Conservation (phyloP, 2,329 filamentous ascomycete species). For the Fusarium miscanthi region DNA sequence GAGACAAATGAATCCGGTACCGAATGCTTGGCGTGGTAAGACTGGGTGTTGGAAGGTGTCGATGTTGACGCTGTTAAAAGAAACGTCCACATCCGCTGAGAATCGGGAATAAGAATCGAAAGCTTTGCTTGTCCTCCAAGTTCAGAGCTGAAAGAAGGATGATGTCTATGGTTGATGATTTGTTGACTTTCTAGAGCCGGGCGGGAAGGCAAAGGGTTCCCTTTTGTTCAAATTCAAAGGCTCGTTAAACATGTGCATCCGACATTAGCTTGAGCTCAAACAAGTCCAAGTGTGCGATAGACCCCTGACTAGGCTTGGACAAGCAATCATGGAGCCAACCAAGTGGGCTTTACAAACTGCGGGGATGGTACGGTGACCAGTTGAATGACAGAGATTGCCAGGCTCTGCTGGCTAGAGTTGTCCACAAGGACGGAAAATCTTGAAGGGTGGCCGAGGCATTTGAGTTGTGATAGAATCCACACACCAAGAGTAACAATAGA, state of each 20-base stretch:
- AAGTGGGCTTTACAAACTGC: conserved; percentile 41
- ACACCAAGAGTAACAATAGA: conserved; percentile 9
- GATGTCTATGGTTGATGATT: conserved; percentile 13
- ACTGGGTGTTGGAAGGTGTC: background rate
- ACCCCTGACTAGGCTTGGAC: conserved; percentile 45
- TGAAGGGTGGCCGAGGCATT: conserved; percentile 24
- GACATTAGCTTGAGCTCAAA: conserved; percentile 33
- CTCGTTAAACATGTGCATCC: conserved; percentile 37
- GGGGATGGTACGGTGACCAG: conserved; percentile 44
- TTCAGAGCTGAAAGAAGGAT: conserved; percentile 6
- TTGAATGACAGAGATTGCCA: conserved; percentile 26
- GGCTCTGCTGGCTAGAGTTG: conserved; percentile 23
- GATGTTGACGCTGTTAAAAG: conserved; percentile 12
- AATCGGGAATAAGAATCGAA: conserved; percentile 2
- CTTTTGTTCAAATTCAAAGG: conserved; percentile 30
- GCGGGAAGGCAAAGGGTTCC: conserved; percentile 27
- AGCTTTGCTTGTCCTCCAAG: background rate
- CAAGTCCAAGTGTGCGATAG: conserved; percentile 35
- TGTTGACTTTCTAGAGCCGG: conserved; percentile 26
- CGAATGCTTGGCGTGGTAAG: background rate
- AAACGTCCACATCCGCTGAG: background rate
- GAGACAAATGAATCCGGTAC: conserved; percentile 27
- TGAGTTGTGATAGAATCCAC: conserved; percentile 2
- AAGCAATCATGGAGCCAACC: conserved; percentile 39
- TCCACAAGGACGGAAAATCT: conserved; percentile 43